Evolutionary conservation across 139 green algal species (phyloP), one percentile per base, ranked within the genome.

Genomic region (Desmodesmus armatus): DNA sequence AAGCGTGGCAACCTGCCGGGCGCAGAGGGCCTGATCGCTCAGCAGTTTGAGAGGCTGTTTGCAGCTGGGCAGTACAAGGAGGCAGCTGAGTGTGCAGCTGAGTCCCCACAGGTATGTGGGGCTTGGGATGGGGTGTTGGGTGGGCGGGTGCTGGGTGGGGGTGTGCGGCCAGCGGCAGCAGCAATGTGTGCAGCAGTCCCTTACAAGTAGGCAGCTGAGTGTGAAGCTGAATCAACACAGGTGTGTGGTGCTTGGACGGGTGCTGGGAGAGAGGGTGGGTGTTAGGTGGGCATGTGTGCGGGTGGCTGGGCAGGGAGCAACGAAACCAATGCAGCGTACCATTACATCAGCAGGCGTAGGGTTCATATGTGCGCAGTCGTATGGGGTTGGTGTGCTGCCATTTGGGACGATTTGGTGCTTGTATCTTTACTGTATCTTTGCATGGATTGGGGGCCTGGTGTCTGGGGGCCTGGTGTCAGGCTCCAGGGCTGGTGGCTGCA

Each of bases 1-100:
- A 94, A 92, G 88, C 90, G 96, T 15, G 97, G 93, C 73, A 98
- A 98, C 91, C 93, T 99, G 77, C 97, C 98, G 23, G 98, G 98
- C 41, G 98, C 98, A 6, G 98, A 99, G 85, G 83, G 87, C 2
- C 93, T 99, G 75, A 91, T 99, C 41, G 93, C 91, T 23, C 96
- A 98, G 88, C 94, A 98, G 87, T 99, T 99, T 90, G 93, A 99
- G 87, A 88, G 91, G 40, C 90, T 98, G 43, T 98, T 98, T 60
- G 78, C 85, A 0, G 84, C 82, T 7, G 95, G 95, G 17, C 91
- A 99, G 88, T 99, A 96, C 95, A 99, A 99, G 92, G 98, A 98
- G 86, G 98, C 98, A 21, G 97, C 98, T 0, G 98, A 99, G 87
- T 84, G 92, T 13, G 98, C 98, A 5, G 98, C 98, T 0, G 94